Conservation (phyloP, 2,329 filamentous ascomycete species). For the Pestalotiopsis sp. region DNA sequence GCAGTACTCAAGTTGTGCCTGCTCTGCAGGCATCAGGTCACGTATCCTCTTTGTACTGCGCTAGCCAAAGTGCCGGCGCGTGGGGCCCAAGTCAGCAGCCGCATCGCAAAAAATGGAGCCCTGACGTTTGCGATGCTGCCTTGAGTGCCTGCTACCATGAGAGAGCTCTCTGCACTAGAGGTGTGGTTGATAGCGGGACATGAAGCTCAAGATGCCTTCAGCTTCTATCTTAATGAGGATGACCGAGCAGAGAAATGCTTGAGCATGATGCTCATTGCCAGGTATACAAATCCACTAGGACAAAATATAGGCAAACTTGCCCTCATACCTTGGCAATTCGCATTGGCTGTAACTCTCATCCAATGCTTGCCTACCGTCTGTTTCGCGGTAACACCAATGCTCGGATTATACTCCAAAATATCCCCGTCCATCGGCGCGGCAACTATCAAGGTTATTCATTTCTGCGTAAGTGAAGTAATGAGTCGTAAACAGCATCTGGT, state of each 20-base stretch:
- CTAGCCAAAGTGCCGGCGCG: not conserved
- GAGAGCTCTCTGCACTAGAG: not conserved
- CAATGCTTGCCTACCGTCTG: too few species aligned
- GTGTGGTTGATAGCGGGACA: not conserved
- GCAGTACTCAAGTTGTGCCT: not conserved
- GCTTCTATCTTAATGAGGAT: too few species aligned
- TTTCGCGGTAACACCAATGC: too few species aligned
- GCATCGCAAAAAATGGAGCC: not conserved
- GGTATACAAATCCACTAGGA: too few species aligned
- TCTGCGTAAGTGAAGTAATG: not conserved
- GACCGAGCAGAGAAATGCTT: too few species aligned
- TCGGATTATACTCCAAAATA: not conserved
- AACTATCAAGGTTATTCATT: not conserved
- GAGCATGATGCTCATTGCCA: too few species aligned
- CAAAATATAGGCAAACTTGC: too few species aligned
- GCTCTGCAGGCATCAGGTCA: not conserved
- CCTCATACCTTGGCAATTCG: too few species aligned
- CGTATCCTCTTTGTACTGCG: not conserved
- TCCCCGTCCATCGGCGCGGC: not conserved
- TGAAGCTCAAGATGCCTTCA: too few species aligned
- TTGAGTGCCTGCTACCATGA: not conserved
- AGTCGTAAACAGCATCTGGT: not conserved
- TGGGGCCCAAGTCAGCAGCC: slow-evolving; percentile 5
- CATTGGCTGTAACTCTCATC: not conserved
- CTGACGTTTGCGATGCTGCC: slow-evolving; percentile 11